phyloP scores from a whole-genome alignment of 2,329 filamentous ascomycete genomes.

The Verticillium nubilum region DNA sequence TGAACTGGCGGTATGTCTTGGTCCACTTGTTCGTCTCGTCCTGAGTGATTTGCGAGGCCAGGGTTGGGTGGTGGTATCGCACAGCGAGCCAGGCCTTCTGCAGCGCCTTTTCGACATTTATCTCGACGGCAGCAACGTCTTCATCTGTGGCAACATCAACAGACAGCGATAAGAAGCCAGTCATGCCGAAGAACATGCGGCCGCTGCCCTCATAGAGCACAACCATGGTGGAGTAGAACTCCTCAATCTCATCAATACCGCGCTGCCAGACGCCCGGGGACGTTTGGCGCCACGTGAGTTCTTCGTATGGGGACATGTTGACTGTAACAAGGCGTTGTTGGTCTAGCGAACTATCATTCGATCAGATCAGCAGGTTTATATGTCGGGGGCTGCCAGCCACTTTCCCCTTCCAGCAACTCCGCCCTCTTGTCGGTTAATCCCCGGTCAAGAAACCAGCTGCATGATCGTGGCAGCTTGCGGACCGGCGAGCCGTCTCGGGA shows the following conservation, averaged over 20 bases:
- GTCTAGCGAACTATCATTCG: too few relatives aligned
- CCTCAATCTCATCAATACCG: conserved; percentile 33
- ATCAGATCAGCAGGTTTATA: too few relatives aligned
- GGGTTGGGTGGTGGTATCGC: conserved; percentile 25
- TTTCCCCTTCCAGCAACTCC: not conserved
- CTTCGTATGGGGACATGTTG: not conserved
- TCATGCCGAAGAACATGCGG: conserved; percentile 31
- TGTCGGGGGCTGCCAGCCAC: too few relatives aligned
- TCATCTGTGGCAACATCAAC: conserved; percentile 9
- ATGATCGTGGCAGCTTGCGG: too few relatives aligned
- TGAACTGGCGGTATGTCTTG: conserved; percentile 19
- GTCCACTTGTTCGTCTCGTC: conserved; percentile 15
- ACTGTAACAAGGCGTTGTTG: not conserved
- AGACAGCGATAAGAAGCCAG: conserved; percentile 26
- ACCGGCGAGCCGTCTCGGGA: too few relatives aligned
- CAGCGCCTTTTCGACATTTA: conserved; percentile 21
- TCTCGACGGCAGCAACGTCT: not conserved
- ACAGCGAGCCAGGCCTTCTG: conserved; percentile 26
- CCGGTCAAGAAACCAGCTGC: not conserved
- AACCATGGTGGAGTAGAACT: conserved; percentile 30
- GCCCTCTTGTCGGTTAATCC: not conserved
- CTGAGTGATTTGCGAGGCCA: conserved; percentile 21
- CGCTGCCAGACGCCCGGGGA: conserved; percentile 24
- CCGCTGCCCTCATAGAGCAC: conserved; percentile 28
- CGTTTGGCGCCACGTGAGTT: conserved; percentile 19